Percentiles rank a stretch among this genome's conserved stretches.
phyloP scores from a whole-genome alignment of 2,329 filamentous ascomycete genomes.

The Conoideocrella luteorostrata region DNA sequence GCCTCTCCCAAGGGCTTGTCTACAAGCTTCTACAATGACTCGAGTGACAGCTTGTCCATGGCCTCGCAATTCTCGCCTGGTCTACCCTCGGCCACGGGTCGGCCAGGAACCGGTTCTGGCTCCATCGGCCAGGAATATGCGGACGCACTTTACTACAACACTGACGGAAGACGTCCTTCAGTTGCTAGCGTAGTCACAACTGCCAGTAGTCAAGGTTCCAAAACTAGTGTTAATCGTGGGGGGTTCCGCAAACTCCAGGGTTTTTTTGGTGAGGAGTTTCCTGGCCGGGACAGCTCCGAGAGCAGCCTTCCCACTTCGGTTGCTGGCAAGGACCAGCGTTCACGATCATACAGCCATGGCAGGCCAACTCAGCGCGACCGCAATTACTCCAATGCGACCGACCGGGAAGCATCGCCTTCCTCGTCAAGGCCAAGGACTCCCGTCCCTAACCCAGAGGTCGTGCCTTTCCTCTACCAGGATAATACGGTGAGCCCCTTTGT shows the following conservation, averaged over 20 bases:
- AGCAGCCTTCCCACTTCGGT: slow-evolving; percentile 50
- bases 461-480: slow-evolving; percentile 95
- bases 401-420: slow-evolving; percentile 69
- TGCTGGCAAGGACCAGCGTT: slow-evolving; percentile 52
- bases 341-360: slow-evolving; percentile 55
- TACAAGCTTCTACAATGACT: slow-evolving; percentile 68
- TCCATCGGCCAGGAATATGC: slow-evolving; percentile 46
- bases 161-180: slow-evolving; percentile 76
- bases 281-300: slow-evolving; percentile 67
- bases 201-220: slow-evolving; percentile 78
- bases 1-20: slow-evolving; percentile 32
- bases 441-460: slow-evolving; percentile 82
- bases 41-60: slow-evolving; percentile 60
- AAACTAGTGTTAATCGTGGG: slow-evolving; percentile 61
- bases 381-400: slow-evolving; percentile 71
- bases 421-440: slow-evolving; percentile 78
- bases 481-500: slow-evolving; percentile 51
- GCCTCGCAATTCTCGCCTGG: slow-evolving; percentile 64
- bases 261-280: slow-evolving; percentile 89
- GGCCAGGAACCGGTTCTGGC: slow-evolving; percentile 21
- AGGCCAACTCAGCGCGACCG: slow-evolving; percentile 59
- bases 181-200: slow-evolving; percentile 74
- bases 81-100: slow-evolving; percentile 43
- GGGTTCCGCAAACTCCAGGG: slow-evolving; percentile 79
- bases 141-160: slow-evolving; percentile 50